phyloP scores from a whole-genome alignment of 345 rosid genomes.

The Citrus australasica region DNA sequence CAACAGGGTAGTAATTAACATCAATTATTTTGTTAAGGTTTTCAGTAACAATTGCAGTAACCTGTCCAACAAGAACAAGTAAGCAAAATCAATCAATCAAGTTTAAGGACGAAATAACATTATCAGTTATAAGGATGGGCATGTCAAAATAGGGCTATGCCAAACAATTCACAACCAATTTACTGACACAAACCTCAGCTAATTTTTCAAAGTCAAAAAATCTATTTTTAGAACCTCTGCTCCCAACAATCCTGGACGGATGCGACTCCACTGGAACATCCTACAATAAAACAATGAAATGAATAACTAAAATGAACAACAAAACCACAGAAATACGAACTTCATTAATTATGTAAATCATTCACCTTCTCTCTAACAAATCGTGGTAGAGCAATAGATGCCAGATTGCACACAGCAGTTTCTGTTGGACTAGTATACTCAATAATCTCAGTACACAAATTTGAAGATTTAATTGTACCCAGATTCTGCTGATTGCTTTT shows the following conservation, averaged over 20 bases:
- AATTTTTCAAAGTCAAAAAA: constrained; percentile 84
- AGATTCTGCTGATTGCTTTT: constrained; percentile 95
- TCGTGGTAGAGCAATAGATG: constrained; percentile 86
- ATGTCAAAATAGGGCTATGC: background rate
- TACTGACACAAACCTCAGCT: constrained; percentile 64
- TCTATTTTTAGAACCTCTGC: constrained; percentile 66
- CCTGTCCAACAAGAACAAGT: constrained; percentile 30
- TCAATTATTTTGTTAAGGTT: constrained; percentile 86
- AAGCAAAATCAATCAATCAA: background rate
- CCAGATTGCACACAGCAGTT: constrained; percentile 94
- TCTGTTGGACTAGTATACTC: constrained; percentile 91
- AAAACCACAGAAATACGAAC: constrained; percentile 1
- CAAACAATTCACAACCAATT: background rate
- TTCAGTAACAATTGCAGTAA: constrained; percentile 57
- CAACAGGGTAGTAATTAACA: constrained; percentile 89
- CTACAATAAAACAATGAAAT: constrained; percentile 25
- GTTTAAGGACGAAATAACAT: background rate
- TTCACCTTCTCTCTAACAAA: constrained; percentile 80
- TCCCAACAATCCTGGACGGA: constrained; percentile 81
- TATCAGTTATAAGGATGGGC: background rate
- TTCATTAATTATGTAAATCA: background rate
- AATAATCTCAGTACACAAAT: constrained; percentile 87
- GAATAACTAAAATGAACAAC: background rate
- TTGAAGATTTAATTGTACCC: constrained; percentile 91
- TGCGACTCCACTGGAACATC: constrained; percentile 60